phyloP scores from a whole-genome alignment of 768 basidiomycete species.

The Leccinum disarticulatum region DNA sequence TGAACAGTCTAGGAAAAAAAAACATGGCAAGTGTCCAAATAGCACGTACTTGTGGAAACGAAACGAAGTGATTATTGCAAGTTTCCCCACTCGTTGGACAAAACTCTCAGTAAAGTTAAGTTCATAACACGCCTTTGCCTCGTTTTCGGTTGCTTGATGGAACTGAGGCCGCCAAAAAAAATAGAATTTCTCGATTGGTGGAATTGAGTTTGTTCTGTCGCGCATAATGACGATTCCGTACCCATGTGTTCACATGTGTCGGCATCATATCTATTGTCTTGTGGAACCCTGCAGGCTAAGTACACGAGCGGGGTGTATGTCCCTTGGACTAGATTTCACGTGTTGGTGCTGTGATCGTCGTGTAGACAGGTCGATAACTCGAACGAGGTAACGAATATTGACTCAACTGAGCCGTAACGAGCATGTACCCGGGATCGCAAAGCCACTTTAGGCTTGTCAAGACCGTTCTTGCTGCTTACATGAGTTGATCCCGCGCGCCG shows the following conservation, averaged over 20 bases:
- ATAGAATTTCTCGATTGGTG: background rate
- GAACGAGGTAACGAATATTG: background rate
- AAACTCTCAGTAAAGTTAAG: conserved; percentile 15
- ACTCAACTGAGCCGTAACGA: background rate
- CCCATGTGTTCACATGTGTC: background rate
- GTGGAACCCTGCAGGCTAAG: background rate
- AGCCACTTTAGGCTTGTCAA: background rate
- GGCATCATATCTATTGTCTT: background rate
- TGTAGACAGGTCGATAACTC: background rate
- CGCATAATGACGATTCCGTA: background rate
- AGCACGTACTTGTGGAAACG: background rate
- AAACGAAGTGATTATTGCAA: conserved; percentile 8
- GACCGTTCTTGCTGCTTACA: background rate
- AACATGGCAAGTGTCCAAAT: background rate
- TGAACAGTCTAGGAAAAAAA: background rate
- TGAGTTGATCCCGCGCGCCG: conserved; percentile 6
- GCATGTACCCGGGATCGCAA: background rate
- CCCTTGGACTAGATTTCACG: background rate
- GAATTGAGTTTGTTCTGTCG: conserved; percentile 4
- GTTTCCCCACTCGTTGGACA: background rate
- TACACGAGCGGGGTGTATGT: background rate
- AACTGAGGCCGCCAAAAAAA: conserved; percentile 14
- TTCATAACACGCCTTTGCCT: conserved; percentile 22
- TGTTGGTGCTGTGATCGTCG: background rate
- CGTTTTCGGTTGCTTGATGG: conserved; percentile 23